Base-by-base conservation (phyloP, 306 rosid genomes). In the Corylus heterophylla region DNA sequence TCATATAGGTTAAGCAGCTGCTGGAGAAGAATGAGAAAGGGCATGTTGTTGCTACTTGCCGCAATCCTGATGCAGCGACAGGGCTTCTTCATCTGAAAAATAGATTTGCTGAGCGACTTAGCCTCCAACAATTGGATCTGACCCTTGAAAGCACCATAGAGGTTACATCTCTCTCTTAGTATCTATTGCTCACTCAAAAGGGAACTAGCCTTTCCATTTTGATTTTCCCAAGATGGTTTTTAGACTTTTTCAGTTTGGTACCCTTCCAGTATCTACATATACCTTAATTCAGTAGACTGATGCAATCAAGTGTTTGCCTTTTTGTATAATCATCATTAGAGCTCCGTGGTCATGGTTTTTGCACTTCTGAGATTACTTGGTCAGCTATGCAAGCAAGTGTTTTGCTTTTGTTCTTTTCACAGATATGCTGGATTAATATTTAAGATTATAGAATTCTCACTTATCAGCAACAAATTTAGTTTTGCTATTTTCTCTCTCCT, bases 31-130 rank as follows among this genome's bases (percentile, higher is more conserved):
- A 93, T 80, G 94, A 87, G 80, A 91, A 88, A 70, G 99, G 90
- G 50, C 88, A 87, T 81, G 98, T 91, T 81, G 69, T 92, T 83
- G 96, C 97, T 47, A 91, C 94, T 55, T 95, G 98, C 78, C 99
- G 98, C 25, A 83, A 90, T 82, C 99, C 99, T 74, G 75, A 73
- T 29, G 69, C 76, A 1, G 88, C 97, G 75, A 84, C 89, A 45
- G 96, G 96, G 68, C 94, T 95, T 75, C 71, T 35, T 55, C 75
- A 87, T 71, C 86, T 93, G 82, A 91, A 90, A 77, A 82, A 89
- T 71, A 88, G 86, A 81, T 93, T 85, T 81, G 50, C 71, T 9
- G 89, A 90, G 54, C 90, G 98, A 69, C 92, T 95, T 67, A 82
- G 79, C 76, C 72, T 91, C 79, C 78, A 83, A 81, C 89, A 73